A percentile compares a stretch with the other conserved stretches of the same genome.
These are phyloP conservation scores for Helotiales sp. DNA, from an alignment of 2,329 filamentous ascomycete species.

Conservation along the genomic window DNA sequence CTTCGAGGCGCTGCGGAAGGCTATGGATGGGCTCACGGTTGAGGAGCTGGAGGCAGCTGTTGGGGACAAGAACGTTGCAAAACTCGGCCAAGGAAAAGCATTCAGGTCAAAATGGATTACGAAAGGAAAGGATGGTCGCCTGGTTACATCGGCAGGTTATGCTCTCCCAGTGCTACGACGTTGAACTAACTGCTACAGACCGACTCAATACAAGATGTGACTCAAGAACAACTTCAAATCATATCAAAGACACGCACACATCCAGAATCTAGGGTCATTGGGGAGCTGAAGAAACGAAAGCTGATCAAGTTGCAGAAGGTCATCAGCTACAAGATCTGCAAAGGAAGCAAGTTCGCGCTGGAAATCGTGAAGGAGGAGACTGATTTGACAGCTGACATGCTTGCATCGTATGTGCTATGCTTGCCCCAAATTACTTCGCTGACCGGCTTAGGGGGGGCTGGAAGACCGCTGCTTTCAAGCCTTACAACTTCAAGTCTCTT, in stretches of 20 bases:
- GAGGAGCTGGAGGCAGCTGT: constrained; percentile 68
- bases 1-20: constrained; percentile 70
- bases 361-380: constrained; percentile 93
- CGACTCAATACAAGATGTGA: constrained; percentile 78
- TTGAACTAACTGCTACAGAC: constrained; percentile 39
- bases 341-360: constrained; percentile 84
- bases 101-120: constrained; percentile 78
- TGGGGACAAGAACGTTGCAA: constrained; percentile 71
- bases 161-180: neutral
- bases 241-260: constrained; percentile 71
- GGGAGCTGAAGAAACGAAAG: constrained; percentile 90
- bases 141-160: constrained; percentile 51
- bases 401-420: constrained; percentile 53
- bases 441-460: constrained; percentile 65
- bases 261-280: constrained; percentile 71
- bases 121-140: constrained; percentile 58
- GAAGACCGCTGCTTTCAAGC: constrained; percentile 89
- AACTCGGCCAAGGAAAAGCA: constrained; percentile 90
- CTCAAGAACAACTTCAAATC: constrained; percentile 70
- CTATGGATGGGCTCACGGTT: constrained; percentile 79
- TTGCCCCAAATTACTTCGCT: constrained; percentile 15
- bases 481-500: constrained; percentile 72
- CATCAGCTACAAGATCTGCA: constrained; percentile 78
- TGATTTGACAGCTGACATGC: constrained; percentile 91
- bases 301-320: constrained; percentile 81